Conservation (phyloP, 176 grass and related monocot species). For the Leersia perrieri region DNA sequence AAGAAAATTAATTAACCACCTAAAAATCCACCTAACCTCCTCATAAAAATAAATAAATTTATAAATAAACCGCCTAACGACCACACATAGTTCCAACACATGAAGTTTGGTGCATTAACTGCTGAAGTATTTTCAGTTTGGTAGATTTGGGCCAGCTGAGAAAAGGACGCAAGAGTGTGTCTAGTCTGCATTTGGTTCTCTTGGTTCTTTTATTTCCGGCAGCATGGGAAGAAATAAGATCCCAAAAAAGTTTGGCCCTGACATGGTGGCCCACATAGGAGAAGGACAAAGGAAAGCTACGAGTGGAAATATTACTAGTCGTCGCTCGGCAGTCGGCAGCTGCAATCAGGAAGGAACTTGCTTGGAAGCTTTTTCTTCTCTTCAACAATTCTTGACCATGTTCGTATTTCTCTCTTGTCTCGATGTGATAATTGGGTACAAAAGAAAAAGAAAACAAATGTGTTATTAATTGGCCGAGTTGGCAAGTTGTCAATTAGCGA, state of each 20-base stretch:
- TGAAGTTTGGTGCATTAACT: no score
- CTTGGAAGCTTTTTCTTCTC: background rate
- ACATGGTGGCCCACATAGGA: background rate
- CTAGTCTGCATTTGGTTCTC: background rate
- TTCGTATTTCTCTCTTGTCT: background rate
- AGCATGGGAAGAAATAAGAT: background rate
- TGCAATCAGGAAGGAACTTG: background rate
- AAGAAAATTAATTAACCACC: background rate
- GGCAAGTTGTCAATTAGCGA: background rate
- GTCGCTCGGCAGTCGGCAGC: no score
- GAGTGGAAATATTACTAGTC: no score
- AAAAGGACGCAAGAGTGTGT: background rate
- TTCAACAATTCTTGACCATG: background rate
- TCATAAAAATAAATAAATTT: no score
- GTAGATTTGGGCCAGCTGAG: background rate
- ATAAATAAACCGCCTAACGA: background rate
- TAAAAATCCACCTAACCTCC: background rate
- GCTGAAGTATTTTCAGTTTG: background rate
- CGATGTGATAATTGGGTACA: background rate
- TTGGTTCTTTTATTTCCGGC: background rate
- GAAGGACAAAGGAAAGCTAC: background rate
- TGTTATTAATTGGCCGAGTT: background rate
- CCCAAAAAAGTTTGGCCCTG: background rate
- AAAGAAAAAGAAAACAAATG: no score
- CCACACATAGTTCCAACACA: background rate